Base-by-base conservation (phyloP, 1,284 basidiomycete species). In the Exobasidium rhododendri region DNA sequence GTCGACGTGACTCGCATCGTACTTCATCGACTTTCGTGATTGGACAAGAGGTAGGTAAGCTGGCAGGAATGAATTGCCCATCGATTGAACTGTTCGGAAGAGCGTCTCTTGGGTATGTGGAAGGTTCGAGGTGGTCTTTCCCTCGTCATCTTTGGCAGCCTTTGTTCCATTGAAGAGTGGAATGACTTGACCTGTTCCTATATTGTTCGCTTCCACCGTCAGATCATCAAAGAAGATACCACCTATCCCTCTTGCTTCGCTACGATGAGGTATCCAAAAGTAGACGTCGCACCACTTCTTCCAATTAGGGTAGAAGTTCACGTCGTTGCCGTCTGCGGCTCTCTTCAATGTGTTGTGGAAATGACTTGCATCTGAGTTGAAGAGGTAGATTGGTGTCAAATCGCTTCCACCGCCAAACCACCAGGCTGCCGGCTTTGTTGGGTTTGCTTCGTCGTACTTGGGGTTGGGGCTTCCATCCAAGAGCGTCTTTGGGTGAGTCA, bases 391-490 rank as follows among this genome's bases (percentile, higher is more conserved):
- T 0, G 96, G 96, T 0, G 96, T 99, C 51, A 98, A 84, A 80
- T 98, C 94, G 2, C 88, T 87, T n/a, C 94, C 94, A 40, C 94
- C 94, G 49, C 94, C 94, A 75, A 97, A 98, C 96, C 96, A 99
- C 93, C 94, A 98, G 7, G 92, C 89, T 43, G 92, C 81, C 13
- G 90, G 81, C 70, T 86, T 84, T 14, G 5, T 22, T 11, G 79
- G 73, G 58, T 75, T 69, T 20, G 65, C 50, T n/a, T 68, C 62
- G 24, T 66, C 54, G 60, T 77, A 75, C 40, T 74, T 68, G 4
- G 77, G 77, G 46, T 79, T 79, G 20, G 74, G 69, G 26, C 67
- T 68, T 6, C 77, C 77, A 56, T 79, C 73, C 2, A 70, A 71
- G 7, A 79, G 73, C 56, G 61, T 78, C 44, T 70, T 65, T 1